Evolutionary conservation across 352 stramenopile genomes (phyloP).

Genomic region (Phytophthora litchii): DNA sequence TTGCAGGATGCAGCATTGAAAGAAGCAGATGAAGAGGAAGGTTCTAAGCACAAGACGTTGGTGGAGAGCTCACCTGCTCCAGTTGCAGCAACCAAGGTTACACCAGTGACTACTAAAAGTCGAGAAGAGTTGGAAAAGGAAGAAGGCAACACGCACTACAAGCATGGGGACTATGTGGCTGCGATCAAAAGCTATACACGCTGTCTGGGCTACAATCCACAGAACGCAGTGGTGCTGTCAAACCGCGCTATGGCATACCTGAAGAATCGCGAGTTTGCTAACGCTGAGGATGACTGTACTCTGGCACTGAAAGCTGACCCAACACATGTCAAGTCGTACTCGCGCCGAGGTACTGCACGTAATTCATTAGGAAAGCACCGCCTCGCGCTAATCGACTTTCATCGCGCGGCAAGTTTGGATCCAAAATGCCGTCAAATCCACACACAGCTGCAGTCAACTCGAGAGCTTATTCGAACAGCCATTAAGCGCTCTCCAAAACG

Average conservation of each 20-base stretch:
- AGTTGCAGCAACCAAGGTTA: slow-evolving; percentile 10
- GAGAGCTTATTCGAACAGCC: slow-evolving; percentile 63
- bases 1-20: slow-evolving; percentile 52
- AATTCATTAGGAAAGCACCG: slow-evolving; percentile 88
- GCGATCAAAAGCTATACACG: slow-evolving; percentile 91
- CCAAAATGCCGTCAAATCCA: slow-evolving; percentile 75
- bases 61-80: neutral
- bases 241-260: slow-evolving; percentile 92
- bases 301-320: slow-evolving; percentile 79
- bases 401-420: slow-evolving; percentile 64
- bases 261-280: slow-evolving; percentile 85
- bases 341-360: slow-evolving; percentile 81
- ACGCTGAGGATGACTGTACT: slow-evolving; percentile 92
- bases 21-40: slow-evolving; percentile 41
- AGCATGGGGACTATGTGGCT: slow-evolving; percentile 81
- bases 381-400: slow-evolving; percentile 85
- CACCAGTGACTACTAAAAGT: slow-evolving; percentile 14
- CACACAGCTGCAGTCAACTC: slow-evolving; percentile 60
- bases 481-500: slow-evolving; percentile 73
- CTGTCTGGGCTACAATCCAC: slow-evolving; percentile 72
- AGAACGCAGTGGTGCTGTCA: slow-evolving; percentile 80
- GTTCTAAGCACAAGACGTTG: neutral
- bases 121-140: slow-evolving; percentile 82
- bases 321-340: slow-evolving; percentile 86
- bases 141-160: slow-evolving; percentile 94